A percentile compares a stretch with the other conserved stretches of the same genome.
Conservation (phyloP, 495 filamentous ascomycete species). For the Trichoderma virens region DNA sequence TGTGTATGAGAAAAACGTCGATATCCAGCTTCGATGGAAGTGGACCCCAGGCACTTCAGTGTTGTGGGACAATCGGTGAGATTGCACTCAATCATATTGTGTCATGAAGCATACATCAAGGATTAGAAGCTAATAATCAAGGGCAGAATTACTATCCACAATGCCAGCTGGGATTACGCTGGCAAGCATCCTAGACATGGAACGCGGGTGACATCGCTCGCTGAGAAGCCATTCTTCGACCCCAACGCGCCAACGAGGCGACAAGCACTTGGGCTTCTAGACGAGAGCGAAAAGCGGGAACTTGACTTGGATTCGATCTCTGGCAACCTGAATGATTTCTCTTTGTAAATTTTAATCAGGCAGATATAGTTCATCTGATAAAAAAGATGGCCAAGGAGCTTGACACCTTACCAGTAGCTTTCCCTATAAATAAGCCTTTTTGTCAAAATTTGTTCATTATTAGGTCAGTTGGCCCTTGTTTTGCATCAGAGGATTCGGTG, state of each 20-base stretch:
- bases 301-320: conserved; percentile 8
- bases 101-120: conserved; percentile 19
- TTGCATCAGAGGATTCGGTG: too few species aligned
- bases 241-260: conserved; percentile 49
- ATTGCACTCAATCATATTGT: neutral
- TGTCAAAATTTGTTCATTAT: too few species aligned
- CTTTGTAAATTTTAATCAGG: neutral
- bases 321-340: neutral
- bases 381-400: too few species aligned
- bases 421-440: too few species aligned
- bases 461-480: too few species aligned
- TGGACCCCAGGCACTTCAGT: conserved; percentile 56
- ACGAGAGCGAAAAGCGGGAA: conserved; percentile 28
- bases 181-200: conserved; percentile 55
- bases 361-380: too few species aligned
- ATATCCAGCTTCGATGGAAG: conserved; percentile 60
- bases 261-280: conserved; percentile 46
- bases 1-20: conserved; percentile 57
- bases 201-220: conserved; percentile 55
- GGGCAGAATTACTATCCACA: conserved; percentile 57
- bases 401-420: too few species aligned
- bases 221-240: conserved; percentile 58
- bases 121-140: neutral
- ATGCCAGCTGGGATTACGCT: conserved; percentile 61
- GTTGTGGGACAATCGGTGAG: conserved; percentile 54